Base-by-base conservation (phyloP, 2,329 filamentous ascomycete genomes). In the Fusarium tuaranense region DNA sequence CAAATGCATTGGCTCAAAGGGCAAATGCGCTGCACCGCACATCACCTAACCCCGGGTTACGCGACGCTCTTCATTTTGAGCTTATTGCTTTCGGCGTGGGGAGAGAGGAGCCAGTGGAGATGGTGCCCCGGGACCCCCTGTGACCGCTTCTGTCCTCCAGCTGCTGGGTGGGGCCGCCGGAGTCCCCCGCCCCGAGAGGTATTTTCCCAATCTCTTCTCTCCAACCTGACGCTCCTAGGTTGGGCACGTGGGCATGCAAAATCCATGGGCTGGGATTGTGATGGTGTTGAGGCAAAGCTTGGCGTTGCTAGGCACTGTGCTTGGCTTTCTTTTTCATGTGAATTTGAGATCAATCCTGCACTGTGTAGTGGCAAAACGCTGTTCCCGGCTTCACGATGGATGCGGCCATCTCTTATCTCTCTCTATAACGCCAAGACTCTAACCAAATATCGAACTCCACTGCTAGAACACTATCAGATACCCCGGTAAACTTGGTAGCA, bases 171-270 rank as follows among this genome's bases (percentile, higher is more conserved):
- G n/a, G 60, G 25, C 51, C 51, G 39, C 41, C 51, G 25, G n/a
- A 41, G 39, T 41, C 61, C 48, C 34, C 66, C 12, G 41, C 22
- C 25, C 44, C 13, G 30, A 46, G 51, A 57, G 36, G 32, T 41
- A 62, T 55, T 58, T 53, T 58, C 20, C 7, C 13, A 34, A 30
- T 48, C 68, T 46, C 30, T 20, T 14, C n/a, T 22, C n/a, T 60
- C 68, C 20, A 68, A 69, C 64, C 51, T 14, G 30, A 32, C 2
- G 13, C 22, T 27, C 13, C 36, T 36, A n/a, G 27, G 22, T 18
- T 38, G 22, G 20, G 65, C 61, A 72, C 70, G 70, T 65, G 57
- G 65, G 27, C 18, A 27, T 36, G 16, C 22, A 27, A 41, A 53
- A 32, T 14, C 27, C 38, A 1, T 59, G 5, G 18, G 22, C 3